A percentile compares a stretch with the other conserved stretches of the same genome.
Conservation (phyloP, 2,329 filamentous ascomycete species). For the Arthrobotrys entomopaga region DNA sequence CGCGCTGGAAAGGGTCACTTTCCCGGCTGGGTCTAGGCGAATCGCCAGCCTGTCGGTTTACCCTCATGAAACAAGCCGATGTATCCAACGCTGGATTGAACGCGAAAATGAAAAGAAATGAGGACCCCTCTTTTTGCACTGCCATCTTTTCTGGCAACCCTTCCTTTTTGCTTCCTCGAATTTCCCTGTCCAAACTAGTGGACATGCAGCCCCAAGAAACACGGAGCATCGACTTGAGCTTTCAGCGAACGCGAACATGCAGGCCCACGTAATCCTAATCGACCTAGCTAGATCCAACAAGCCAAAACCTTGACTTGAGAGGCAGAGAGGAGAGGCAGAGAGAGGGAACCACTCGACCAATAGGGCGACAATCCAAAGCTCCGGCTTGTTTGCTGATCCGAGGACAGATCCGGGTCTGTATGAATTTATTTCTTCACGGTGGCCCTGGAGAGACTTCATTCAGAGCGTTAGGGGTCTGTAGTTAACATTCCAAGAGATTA, state of each 20-base stretch:
- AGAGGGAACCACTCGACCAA: slow-evolving; percentile 23
- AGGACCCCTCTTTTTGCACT: slow-evolving; percentile 14
- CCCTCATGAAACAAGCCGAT: slow-evolving; percentile 46
- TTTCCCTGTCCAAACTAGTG: slow-evolving; percentile 29
- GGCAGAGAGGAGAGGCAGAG: neutral
- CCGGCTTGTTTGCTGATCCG: slow-evolving; percentile 36
- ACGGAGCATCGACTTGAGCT: neutral
- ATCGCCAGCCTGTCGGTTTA: slow-evolving; percentile 28
- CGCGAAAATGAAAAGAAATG: slow-evolving; percentile 32
- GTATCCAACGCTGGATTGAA: slow-evolving; percentile 39
- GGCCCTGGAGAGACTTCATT: neutral
- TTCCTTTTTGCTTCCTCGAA: slow-evolving; percentile 23
- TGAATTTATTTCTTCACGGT: neutral
- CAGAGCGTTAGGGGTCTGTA: neutral
- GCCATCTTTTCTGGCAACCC: slow-evolving; percentile 19
- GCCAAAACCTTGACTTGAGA: slow-evolving; percentile 30
- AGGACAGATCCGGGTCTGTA: slow-evolving; percentile 32
- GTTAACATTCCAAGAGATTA: neutral
- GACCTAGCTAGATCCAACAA: slow-evolving; percentile 4
- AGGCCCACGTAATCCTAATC: slow-evolving; percentile 17
- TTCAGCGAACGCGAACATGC: slow-evolving; percentile 5
- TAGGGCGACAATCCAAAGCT: neutral
- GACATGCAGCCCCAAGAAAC: neutral
- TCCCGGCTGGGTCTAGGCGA: slow-evolving; percentile 48
- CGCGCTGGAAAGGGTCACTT: slow-evolving; percentile 52